Conservation (phyloP, 441 rosid species). For the Adansonia grandidieri region DNA sequence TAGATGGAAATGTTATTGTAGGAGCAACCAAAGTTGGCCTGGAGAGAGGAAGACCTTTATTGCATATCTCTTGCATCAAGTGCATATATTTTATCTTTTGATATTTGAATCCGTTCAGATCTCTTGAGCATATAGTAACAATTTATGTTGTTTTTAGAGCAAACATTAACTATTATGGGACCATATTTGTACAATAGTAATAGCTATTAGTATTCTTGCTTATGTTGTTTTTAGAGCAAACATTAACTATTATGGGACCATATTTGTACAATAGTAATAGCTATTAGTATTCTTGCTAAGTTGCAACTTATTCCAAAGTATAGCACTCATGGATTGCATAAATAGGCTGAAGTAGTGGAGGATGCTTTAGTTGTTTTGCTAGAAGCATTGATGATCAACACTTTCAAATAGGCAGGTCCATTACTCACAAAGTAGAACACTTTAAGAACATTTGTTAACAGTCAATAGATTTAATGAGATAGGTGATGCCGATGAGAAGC, state of each 20-base stretch:
- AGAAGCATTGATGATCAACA: constrained; percentile 72
- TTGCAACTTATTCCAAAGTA: constrained; percentile 61
- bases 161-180: constrained; percentile 98
- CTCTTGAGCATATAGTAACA: not conserved
- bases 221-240: constrained; percentile 40
- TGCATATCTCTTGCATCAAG: constrained; percentile 75
- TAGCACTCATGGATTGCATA: constrained; percentile 51
- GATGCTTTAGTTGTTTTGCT: constrained; percentile 61
- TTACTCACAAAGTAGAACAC: constrained; percentile 68
- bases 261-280: constrained; percentile 91
- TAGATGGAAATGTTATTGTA: constrained; percentile 30
- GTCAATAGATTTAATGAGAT: not conserved
- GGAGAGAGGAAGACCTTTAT: constrained; percentile 76
- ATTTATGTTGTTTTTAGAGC: constrained; percentile 22
- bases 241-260: constrained; percentile 97
- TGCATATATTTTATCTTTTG: constrained; percentile 45
- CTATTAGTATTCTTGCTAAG: constrained; percentile 71
- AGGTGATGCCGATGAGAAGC: not conserved
- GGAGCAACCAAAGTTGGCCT: constrained; percentile 72
- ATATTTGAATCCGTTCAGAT: not conserved
- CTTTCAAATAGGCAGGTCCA: constrained; percentile 89
- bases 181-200: constrained; percentile 88
- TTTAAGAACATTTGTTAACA: constrained; percentile 43
- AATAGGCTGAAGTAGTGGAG: constrained; percentile 69
- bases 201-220: constrained; percentile 73